A percentile compares a stretch with the other conserved stretches of the same genome.
These are phyloP conservation scores for Diplocarpon rosae DNA, from an alignment of 2,329 filamentous ascomycete species.

Conservation along the genomic window DNA sequence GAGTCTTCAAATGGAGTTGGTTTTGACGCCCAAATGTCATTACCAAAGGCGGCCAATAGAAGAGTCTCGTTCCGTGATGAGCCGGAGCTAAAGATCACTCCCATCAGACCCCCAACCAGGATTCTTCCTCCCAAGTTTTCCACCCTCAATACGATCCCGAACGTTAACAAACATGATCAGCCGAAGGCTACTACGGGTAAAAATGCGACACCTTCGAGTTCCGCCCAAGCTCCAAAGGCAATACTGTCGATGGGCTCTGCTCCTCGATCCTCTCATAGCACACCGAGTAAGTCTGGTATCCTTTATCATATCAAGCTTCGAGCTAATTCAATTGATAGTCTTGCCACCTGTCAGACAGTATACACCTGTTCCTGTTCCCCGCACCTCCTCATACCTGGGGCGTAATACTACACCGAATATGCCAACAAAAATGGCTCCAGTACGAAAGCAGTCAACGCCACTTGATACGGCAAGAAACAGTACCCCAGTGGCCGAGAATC, in stretches of 20 bases:
- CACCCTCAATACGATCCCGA: constrained; percentile 1
- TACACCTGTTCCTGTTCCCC: constrained; percentile 4
- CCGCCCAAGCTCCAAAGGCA: neutral
- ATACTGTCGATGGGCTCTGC: neutral
- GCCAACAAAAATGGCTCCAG: neutral
- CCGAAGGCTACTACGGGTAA: neutral
- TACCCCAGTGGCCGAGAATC: neutral
- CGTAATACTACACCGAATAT: constrained; percentile 4
- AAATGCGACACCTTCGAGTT: constrained; percentile 1
- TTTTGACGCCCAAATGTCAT: constrained; percentile 18
- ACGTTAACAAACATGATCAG: neutral
- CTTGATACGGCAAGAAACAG: neutral
- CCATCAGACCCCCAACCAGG: constrained; percentile 2
- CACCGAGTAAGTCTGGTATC: constrained; percentile 2
- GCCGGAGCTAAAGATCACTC: neutral
- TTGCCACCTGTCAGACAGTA: neutral
- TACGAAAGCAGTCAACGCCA: neutral
- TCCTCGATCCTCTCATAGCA: neutral
- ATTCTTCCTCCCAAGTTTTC: constrained; percentile 5
- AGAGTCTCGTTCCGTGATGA: constrained; percentile 15
- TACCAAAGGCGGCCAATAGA: constrained; percentile 10
- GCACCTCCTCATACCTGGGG: constrained; percentile 1
- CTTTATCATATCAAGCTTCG: neutral
- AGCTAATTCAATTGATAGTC: neutral
- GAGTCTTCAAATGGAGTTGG: constrained; percentile 9